A percentile compares a stretch with the other conserved stretches of the same genome.
Evolutionary conservation across 768 basidiomycete genomes (phyloP).

Genomic region (Coprinopsis sp.): DNA sequence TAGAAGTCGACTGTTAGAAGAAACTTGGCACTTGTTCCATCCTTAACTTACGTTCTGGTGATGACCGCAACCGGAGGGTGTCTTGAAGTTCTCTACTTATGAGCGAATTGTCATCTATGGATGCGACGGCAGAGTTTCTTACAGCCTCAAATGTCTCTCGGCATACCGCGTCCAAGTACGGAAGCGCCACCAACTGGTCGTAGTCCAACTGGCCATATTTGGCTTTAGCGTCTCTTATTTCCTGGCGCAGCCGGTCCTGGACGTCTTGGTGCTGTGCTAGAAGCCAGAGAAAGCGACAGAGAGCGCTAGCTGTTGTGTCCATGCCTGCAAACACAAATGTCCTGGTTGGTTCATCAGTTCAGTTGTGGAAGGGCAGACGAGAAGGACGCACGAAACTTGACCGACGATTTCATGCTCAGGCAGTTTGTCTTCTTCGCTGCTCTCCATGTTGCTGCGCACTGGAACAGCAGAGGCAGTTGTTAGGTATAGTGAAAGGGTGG

Average conservation of each 20-base stretch:
- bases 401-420: constrained; percentile 30
- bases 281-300: constrained; percentile 34
- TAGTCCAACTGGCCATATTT: no score
- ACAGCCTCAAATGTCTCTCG: no score
- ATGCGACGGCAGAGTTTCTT: no score
- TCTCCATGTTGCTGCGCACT: constrained; percentile 11
- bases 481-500: background rate
- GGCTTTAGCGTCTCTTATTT: no score
- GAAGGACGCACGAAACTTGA: constrained; percentile 24
- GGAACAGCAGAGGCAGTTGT: background rate
- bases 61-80: no score
- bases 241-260: constrained; percentile 23
- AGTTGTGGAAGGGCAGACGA: background rate
- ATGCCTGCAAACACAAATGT: constrained; percentile 19
- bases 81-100: no score
- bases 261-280: constrained; percentile 33
- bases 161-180: no score
- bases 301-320: constrained; percentile 26
- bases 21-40: no score
- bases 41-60: no score
- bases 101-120: no score
- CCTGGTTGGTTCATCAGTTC: constrained; percentile 7
- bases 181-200: no score
- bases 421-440: constrained; percentile 27
- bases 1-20: no score